Conservation (phyloP, 2,329 filamentous ascomycete genomes). For the Botryotinia narcissicola region DNA sequence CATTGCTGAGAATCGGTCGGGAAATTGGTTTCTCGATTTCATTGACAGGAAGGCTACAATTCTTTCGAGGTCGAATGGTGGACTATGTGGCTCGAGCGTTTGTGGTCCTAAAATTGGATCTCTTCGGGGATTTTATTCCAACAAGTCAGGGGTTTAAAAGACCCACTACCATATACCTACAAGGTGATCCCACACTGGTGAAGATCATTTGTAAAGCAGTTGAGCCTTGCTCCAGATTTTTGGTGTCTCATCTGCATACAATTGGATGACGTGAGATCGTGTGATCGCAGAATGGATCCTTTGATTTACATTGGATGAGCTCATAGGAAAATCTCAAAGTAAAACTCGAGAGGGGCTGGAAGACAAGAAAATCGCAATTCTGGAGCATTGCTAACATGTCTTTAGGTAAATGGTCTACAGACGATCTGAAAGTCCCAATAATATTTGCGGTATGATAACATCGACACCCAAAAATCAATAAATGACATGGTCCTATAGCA, state of each 20-base stretch:
- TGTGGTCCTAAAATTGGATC: constrained; percentile 11
- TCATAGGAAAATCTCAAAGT: not conserved
- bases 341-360: not conserved
- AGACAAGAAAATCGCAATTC: not conserved
- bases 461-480: not conserved
- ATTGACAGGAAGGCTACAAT: not conserved
- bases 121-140: constrained; percentile 1
- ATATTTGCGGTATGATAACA: not conserved
- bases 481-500: not conserved
- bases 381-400: not conserved
- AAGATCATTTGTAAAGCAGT: constrained; percentile 2
- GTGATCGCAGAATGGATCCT: not conserved
- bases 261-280: not conserved
- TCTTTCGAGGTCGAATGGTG: not conserved
- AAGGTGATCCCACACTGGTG: constrained; percentile 5
- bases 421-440: not conserved
- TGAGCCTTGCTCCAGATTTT: constrained; percentile 2
- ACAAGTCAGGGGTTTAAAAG: constrained; percentile 6
- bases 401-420: not conserved
- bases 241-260: not conserved
- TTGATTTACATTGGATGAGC: not conserved
- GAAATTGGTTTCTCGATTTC: constrained; percentile 10
- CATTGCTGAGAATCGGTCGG: constrained; percentile 6
- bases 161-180: not conserved
- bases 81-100: constrained; percentile 11